Percentiles rank a stretch among this genome's conserved stretches.
Conservation (phyloP, 1,284 basidiomycete genomes). For the Coniferiporia sulphurascens region DNA sequence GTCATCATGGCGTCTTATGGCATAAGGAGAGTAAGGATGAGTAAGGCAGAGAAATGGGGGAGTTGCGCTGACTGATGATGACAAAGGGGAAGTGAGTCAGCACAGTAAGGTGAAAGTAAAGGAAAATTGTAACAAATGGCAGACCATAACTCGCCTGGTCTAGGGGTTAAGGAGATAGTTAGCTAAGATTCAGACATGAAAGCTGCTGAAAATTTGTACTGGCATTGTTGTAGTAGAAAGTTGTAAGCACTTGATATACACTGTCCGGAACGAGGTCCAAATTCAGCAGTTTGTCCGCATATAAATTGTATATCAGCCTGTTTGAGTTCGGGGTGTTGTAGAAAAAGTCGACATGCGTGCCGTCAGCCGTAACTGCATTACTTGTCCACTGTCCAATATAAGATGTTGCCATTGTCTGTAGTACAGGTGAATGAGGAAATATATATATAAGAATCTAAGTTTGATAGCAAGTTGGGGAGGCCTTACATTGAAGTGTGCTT, state of each 20-base stretch:
- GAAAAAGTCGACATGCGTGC: slow-evolving; percentile 26
- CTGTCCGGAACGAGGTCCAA: slow-evolving; percentile 26
- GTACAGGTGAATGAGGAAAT: background rate
- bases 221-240: slow-evolving; percentile 10
- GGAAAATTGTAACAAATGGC: too few species aligned
- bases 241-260: slow-evolving; percentile 11
- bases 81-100: too few species aligned
- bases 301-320: slow-evolving; percentile 44
- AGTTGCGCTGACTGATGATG: too few species aligned
- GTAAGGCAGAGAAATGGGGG: too few species aligned
- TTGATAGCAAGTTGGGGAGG: too few species aligned
- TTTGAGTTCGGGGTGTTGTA: slow-evolving; percentile 28
- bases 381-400: slow-evolving; percentile 18
- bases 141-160: slow-evolving; percentile 18
- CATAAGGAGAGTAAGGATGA: too few species aligned
- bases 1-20: too few species aligned
- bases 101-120: too few species aligned
- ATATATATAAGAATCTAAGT: too few species aligned
- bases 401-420: slow-evolving; percentile 1
- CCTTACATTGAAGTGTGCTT: slow-evolving; percentile 2
- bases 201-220: background rate
- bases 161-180: background rate
- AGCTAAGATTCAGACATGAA: background rate
- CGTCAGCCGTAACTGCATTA: slow-evolving; percentile 7
- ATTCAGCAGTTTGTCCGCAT: slow-evolving; percentile 36